Evolutionary conservation across 495 filamentous ascomycete species (phyloP), one percentile per base, ranked within the genome.

Genomic region (Penicillium canescens): DNA sequence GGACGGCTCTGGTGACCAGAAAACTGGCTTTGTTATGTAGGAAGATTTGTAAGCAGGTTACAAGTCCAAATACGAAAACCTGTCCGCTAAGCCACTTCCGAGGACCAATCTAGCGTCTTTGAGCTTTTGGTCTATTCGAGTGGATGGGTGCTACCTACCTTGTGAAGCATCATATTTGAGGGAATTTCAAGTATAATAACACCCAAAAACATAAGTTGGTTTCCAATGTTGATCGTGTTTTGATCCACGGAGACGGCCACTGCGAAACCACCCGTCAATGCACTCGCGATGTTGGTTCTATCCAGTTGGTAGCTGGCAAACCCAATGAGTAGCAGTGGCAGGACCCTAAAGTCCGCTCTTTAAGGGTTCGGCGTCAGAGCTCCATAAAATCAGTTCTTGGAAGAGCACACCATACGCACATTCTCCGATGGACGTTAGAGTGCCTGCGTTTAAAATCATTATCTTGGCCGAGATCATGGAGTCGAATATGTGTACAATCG

Each of bases 121-220:
- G 10, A 46, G 20, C 0, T 16, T 23, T 26, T 18, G 16, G 20
- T 33, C 2, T 6, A 24, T 6, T 11, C 13, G 26, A n/a, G 3
- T 2, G 13, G 38, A 24, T 37, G 8, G 23, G 5, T 3, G 4
- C n/a, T 14, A 50, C 36, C 14, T 42, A 67, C 63, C 26, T 38
- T 51, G 21, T 69, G 62, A 0, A 71, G 59, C 2, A 81, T 35
- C 4, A 82, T 52, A 62, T 82, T 83, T 31, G 71, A 78, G 0
- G 80, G 79, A 4, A 85, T 78, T 52, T 83, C 82, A 1, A 83
- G 60, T 5, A 78, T 28, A 7, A 82, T 75, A 5, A 83, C 77
- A 1, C 82, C 79, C 13, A 78, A 53, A 11, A 75, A 78, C 42
- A 85, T 71, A 9, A 85, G 57, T 59, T 78, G 76, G 21, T 79